phyloP scores from a whole-genome alignment of 164 flowering plant genomes.

The Vitis rotundifolia region DNA sequence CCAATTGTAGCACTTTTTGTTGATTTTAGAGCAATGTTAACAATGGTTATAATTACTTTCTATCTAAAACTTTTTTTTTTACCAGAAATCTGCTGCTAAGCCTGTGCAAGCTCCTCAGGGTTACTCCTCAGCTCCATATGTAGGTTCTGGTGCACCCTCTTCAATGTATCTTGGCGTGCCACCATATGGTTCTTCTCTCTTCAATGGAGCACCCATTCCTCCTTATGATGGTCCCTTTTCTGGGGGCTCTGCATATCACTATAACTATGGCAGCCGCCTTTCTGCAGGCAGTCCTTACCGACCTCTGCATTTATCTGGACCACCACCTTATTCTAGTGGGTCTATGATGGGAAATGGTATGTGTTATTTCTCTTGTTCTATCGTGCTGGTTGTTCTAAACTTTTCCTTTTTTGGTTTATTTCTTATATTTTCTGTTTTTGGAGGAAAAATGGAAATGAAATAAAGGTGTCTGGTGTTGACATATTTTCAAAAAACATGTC shows the following conservation, averaged over 20 bases:
- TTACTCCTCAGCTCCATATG: slow-evolving; percentile 66
- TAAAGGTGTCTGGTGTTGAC: too few species aligned
- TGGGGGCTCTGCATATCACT: slow-evolving; percentile 86
- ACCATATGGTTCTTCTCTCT: slow-evolving; percentile 87
- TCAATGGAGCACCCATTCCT: slow-evolving; percentile 69
- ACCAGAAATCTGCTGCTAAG: slow-evolving; percentile 75
- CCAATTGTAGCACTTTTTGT: background rate
- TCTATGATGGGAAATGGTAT: slow-evolving; percentile 81
- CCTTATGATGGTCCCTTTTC: slow-evolving; percentile 84
- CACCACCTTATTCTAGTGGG: slow-evolving; percentile 79
- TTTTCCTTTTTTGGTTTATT: background rate
- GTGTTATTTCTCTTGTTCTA: slow-evolving; percentile 1
- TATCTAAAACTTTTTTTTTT: slow-evolving; percentile 2
- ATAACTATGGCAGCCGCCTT: slow-evolving; percentile 72
- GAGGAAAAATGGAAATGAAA: too few species aligned
- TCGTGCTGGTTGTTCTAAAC: background rate
- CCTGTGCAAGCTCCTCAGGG: slow-evolving; percentile 69
- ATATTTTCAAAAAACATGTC: too few species aligned
- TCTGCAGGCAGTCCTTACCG: slow-evolving; percentile 87
- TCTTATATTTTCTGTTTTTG: background rate
- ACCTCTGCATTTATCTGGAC: slow-evolving; percentile 73
- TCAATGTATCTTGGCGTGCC: slow-evolving; percentile 81
- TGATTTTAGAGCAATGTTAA: background rate
- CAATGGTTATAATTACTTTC: background rate
- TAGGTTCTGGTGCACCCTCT: slow-evolving; percentile 75